phyloP scores from a whole-genome alignment of 2,329 filamentous ascomycete genomes.

The Polytolypa hystricis region DNA sequence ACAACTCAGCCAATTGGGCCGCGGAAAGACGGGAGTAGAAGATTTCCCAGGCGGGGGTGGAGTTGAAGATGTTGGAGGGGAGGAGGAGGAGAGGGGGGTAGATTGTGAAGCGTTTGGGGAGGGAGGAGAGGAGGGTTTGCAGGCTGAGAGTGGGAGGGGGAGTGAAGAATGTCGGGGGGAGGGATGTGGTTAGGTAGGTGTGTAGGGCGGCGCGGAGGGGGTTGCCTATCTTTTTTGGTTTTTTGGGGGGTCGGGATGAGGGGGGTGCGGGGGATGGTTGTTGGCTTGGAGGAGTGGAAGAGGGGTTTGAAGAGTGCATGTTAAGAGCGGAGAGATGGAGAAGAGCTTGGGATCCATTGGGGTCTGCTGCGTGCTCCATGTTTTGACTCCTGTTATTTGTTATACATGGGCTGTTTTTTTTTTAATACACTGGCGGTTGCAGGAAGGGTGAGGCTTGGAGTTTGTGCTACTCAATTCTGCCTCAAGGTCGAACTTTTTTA shows the following conservation, averaged over 20 bases:
- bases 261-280: not conserved
- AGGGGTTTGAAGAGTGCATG: not conserved
- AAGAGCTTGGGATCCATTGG: no score
- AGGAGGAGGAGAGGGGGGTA: slow-evolving; percentile 50
- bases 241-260: not conserved
- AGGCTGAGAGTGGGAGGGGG: not conserved
- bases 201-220: slow-evolving; percentile 1
- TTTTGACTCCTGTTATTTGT: no score
- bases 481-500: no score
- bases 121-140: slow-evolving; percentile 10
- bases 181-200: slow-evolving; percentile 18
- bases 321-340: no score
- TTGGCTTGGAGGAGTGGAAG: not conserved
- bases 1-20: slow-evolving; percentile 27
- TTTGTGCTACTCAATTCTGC: no score
- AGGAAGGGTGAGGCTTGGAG: no score
- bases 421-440: no score
- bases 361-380: no score
- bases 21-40: slow-evolving; percentile 20
- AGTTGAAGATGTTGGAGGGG: slow-evolving; percentile 36
- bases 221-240: slow-evolving; percentile 1
- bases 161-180: slow-evolving; percentile 13
- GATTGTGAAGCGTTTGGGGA: slow-evolving; percentile 41
- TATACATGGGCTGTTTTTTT: no score
- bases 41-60: slow-evolving; percentile 17